Percentiles rank a stretch among this genome's conserved stretches.
phyloP scores from a whole-genome alignment of 257 asterid species.

The Nicotiana otophora region DNA sequence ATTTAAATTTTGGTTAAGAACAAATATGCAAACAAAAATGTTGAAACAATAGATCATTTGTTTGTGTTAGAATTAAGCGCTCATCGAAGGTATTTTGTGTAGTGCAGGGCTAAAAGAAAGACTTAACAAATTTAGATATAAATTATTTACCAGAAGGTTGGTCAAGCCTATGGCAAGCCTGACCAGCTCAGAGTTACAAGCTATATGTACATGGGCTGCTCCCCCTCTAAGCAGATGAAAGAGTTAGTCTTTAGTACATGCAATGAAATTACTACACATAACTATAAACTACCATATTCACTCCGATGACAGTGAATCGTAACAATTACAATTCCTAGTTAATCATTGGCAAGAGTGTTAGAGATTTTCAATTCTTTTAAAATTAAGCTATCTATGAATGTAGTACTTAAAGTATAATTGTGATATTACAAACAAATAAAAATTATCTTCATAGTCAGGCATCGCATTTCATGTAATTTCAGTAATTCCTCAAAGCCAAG shows the following conservation, averaged over 20 bases:
- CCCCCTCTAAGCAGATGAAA: conserved; percentile 45
- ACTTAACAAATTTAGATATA: not conserved
- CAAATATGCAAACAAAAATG: not conserved
- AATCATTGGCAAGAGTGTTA: not conserved
- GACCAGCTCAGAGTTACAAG: conserved; percentile 76
- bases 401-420: no score
- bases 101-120: not conserved
- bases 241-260: not conserved
- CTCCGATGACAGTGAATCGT: not conserved
- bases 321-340: not conserved
- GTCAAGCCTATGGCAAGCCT: conserved; percentile 72
- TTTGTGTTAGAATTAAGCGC: not conserved
- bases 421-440: no score
- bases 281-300: no score
- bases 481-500: no score
- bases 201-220: conserved; percentile 88
- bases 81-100: not conserved
- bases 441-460: no score
- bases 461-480: no score
- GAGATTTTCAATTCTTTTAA: not conserved
- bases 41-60: not conserved
- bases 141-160: conserved; percentile 55
- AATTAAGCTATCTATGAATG: no score
- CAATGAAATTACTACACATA: not conserved
- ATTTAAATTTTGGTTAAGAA: not conserved